These are phyloP conservation scores for Silene noctiflora DNA, from an alignment of 179 eudicot species.

Conservation along the genomic window DNA sequence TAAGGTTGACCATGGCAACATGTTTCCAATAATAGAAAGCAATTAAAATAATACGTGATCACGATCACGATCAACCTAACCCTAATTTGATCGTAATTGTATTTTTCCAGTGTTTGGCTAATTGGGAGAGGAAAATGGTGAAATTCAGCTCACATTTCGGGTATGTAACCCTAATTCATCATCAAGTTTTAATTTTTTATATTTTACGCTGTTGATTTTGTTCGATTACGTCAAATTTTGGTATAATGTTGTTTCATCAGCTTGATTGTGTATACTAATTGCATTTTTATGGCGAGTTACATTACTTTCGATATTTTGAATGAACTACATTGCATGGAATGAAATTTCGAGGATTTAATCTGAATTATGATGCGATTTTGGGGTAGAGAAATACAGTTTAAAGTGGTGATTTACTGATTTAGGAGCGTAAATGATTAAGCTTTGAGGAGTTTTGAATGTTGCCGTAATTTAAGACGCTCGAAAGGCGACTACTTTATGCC, in stretches of 20 bases:
- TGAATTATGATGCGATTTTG: neutral
- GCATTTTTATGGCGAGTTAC: too few species aligned
- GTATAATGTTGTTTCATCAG: neutral
- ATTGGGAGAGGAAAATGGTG: neutral
- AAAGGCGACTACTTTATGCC: neutral
- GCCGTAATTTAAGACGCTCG: neutral
- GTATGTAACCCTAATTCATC: neutral
- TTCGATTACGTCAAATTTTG: neutral
- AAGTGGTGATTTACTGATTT: neutral
- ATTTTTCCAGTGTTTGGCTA: neutral
- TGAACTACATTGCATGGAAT: too few species aligned
- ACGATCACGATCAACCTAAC: neutral
- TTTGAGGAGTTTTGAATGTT: neutral
- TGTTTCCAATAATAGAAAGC: neutral
- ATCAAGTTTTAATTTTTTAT: neutral
- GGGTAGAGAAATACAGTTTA: neutral
- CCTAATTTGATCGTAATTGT: neutral
- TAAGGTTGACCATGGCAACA: neutral
- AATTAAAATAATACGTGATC: too few species aligned
- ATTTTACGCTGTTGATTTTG: neutral
- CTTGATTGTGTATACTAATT: too few species aligned
- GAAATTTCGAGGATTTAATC: too few species aligned
- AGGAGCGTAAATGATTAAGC: neutral
- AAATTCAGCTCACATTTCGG: neutral
- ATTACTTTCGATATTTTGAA: too few species aligned